Evolutionary conservation across 192 early-diverging fungal genomes (phyloP), one percentile per base, ranked within the genome.

Genomic region (Rhizophlyctis rosea): DNA sequence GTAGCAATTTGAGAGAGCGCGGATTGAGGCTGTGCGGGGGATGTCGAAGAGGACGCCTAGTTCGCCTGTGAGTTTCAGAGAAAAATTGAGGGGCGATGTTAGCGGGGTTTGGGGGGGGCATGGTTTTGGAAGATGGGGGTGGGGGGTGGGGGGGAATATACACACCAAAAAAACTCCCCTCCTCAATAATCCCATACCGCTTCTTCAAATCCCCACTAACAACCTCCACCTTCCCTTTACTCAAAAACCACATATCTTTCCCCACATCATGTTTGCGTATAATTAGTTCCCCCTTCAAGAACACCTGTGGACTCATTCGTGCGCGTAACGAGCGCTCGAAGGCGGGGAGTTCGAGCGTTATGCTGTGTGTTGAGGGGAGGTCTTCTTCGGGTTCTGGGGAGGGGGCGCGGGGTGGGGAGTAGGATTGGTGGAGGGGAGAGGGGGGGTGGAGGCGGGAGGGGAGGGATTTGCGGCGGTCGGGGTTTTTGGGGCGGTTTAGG

Each of bases 21-120:
- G 55, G n/a, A 78, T 63, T 1, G 76, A 78, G 2, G 76, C 76
- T 0, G 76, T 78, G 3, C 76, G 62, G 2, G 76, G 76, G 47
- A 78, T 64, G 53, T 78, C 65, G 39, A 78, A 78, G n/a, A 76
- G 59, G 11, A 78, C 76, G 1, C 76, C 76, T 4, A 78, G 69
- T 49, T 78, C 76, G 27, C 73, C 73, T 75, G 13, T 61, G n/a
- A n/a, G 9, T 27, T 18, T 30, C 11, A 30, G n/a, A n/a, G n/a
- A n/a, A n/a, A n/a, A n/a, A n/a, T n/a, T n/a, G n/a, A n/a, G n/a
- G n/a, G n/a, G n/a, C n/a, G n/a, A n/a, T n/a, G n/a, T n/a, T n/a
- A n/a, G n/a, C n/a, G n/a, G n/a, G n/a, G n/a, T n/a, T n/a, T n/a
- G n/a, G n/a, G n/a, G n/a, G n/a, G n/a, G n/a, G n/a, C n/a, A n/a